Base-by-base conservation (phyloP, 2,329 filamentous ascomycete species). In the Colletotrichum incanum region DNA sequence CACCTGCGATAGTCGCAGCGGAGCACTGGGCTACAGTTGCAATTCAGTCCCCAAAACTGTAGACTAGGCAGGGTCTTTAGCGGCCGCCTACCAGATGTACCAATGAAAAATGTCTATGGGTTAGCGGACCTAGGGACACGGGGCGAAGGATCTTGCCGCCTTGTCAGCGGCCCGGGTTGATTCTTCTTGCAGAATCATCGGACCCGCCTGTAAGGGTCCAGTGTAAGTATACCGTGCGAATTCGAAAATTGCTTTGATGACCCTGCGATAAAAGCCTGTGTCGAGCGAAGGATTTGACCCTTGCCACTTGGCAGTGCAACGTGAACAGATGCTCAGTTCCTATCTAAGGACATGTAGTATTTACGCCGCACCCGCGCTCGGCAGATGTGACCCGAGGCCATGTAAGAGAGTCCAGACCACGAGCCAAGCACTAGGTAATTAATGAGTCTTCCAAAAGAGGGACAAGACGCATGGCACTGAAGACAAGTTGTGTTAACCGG, bases 131-230 rank as follows among this genome's bases (percentile, higher is more conserved):
- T 18, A 28, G 34, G 23, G 14, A 8, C 5, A 20, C 26, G 37
- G 37, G 37, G 26, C 55, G 55, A 59, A 59, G 55, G 55, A 59
- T 59, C 55, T 43, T 28, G 55, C 34, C 39, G 55, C 37, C 23
- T 41, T 41, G 18, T 28, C 37, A 43, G 14, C 37, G 37, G 37
- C 55, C 9, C 55, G 37, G 11, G 14, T 39, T 26, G 20, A 49
- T 3, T 31, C 28, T 31, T 31, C 28, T 31, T 5, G 28, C 28
- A 31, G 28, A 31, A 47, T 47, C 3, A n/a, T n/a, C 43, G 43
- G 18, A n/a, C 43, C 18, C 43, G 43, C 20, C 2, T n/a, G 43
- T n/a, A n/a, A 6, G 43, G 43, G 20, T 47, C 43, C 43, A 20
- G 23, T 41, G 54, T 58, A 41, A 58, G 54, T 23, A 20, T 14